phyloP scores from a whole-genome alignment of 2,329 filamentous ascomycete species.

The Nannizzia gypsea region DNA sequence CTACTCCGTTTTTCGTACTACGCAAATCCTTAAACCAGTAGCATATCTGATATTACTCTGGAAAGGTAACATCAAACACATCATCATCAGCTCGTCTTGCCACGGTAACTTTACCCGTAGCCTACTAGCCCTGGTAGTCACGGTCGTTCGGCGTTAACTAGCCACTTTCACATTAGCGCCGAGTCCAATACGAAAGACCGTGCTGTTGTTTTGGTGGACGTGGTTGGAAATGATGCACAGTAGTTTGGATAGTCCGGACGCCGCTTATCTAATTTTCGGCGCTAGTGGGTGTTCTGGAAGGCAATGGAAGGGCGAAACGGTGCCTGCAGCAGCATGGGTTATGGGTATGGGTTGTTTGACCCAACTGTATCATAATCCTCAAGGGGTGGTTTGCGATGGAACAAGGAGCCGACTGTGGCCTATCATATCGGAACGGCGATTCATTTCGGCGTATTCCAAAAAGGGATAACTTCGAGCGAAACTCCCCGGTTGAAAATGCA shows the following conservation, averaged over 20 bases:
- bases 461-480: background rate
- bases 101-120: background rate
- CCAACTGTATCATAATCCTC: conserved; percentile 1
- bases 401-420: conserved; percentile 3
- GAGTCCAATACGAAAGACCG: conserved; percentile 1
- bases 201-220: background rate
- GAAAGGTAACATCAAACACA: conserved; percentile 2
- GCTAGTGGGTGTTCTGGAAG: background rate
- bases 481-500: background rate
- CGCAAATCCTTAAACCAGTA: background rate
- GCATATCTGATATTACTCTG: background rate
- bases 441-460: conserved; percentile 1
- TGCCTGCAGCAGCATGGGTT: conserved; percentile 3
- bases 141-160: background rate
- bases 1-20: background rate
- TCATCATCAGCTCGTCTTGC: conserved; percentile 2
- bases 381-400: conserved; percentile 3
- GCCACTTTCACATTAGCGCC: background rate
- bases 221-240: conserved; percentile 2
- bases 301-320: conserved; percentile 2
- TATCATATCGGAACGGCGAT: conserved; percentile 1
- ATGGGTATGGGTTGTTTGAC: background rate
- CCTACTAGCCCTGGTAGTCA: background rate
- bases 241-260: background rate
- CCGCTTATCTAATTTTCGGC: background rate